Conservation (phyloP, 2,329 filamentous ascomycete species). For the Microcyclospora tardicrescens region DNA sequence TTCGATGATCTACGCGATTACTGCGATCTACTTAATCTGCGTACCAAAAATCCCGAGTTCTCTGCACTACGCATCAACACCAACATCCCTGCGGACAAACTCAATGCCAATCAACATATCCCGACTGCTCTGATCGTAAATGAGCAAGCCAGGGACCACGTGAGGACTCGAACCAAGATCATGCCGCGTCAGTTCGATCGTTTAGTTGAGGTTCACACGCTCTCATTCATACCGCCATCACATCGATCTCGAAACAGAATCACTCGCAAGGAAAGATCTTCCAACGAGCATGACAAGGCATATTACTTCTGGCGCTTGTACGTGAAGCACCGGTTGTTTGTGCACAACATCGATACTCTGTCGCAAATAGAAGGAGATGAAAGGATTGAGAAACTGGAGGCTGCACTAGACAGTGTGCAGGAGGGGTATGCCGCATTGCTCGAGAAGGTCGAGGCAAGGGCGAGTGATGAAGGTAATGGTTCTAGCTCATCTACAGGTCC, state of each 20-base stretch:
- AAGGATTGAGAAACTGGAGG: slow-evolving; percentile 58
- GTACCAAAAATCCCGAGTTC: slow-evolving; percentile 29
- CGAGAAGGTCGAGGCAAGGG: slow-evolving; percentile 24
- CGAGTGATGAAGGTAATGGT: slow-evolving; percentile 1
- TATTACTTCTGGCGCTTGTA: slow-evolving; percentile 62
- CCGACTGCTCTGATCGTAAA: slow-evolving; percentile 46
- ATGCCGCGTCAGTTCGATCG: slow-evolving; percentile 63
- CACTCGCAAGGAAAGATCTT: slow-evolving; percentile 32
- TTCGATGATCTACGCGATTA: slow-evolving; percentile 71
- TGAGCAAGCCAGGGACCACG: slow-evolving; percentile 38
- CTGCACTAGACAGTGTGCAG: slow-evolving; percentile 54
- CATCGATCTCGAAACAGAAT: slow-evolving; percentile 37
- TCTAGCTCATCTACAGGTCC: neutral
- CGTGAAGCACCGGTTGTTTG: slow-evolving; percentile 64
- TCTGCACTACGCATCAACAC: slow-evolving; percentile 36
- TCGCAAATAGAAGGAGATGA: slow-evolving; percentile 56
- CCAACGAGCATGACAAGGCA: slow-evolving; percentile 45
- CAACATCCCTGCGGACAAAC: slow-evolving; percentile 31
- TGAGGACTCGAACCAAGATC: slow-evolving; percentile 56
- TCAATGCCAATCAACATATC: slow-evolving; percentile 41
- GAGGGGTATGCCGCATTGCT: slow-evolving; percentile 61
- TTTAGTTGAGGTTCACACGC: slow-evolving; percentile 62
- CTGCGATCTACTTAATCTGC: slow-evolving; percentile 56
- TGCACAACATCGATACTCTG: slow-evolving; percentile 59
- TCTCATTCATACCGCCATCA: slow-evolving; percentile 39